Evolutionary conservation across 257 asterid genomes (phyloP).

Genomic region (Euphrasia confusa): DNA sequence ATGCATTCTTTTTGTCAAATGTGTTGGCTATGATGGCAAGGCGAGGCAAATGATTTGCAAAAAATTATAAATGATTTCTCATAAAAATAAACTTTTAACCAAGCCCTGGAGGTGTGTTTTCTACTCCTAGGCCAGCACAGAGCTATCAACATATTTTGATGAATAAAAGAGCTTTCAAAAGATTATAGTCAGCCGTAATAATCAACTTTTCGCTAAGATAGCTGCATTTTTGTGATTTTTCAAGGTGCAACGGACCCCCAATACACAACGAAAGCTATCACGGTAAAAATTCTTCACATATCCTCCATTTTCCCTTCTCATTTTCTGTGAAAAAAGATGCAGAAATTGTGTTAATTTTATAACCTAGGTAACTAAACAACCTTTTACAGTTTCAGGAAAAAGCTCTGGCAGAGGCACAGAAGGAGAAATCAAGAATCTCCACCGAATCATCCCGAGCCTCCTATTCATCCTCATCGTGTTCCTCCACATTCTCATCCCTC

Average conservation of each 20-base stretch:
- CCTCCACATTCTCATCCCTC: constrained; percentile 61
- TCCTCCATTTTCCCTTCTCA: not conserved
- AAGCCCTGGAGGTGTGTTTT: too few species aligned
- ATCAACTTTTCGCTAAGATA: constrained; percentile 19
- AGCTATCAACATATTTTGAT: too few species aligned
- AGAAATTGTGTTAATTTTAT: not conserved
- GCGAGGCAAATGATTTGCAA: too few species aligned
- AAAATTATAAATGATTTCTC: too few species aligned
- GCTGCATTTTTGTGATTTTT: constrained; percentile 25
- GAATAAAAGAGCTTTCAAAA: too few species aligned
- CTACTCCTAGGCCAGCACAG: too few species aligned
- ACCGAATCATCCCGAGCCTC: constrained; percentile 64
- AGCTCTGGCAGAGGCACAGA: constrained; percentile 29
- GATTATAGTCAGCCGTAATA: not conserved
- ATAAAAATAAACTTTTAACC: too few species aligned
- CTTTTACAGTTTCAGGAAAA: constrained; percentile 52
- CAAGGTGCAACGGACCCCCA: constrained; percentile 52
- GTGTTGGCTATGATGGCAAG: too few species aligned
- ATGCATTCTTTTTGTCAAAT: too few species aligned
- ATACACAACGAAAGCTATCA: constrained; percentile 29
- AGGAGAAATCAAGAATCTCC: constrained; percentile 48
- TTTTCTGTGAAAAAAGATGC: not conserved
- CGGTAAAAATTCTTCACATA: constrained; percentile 34
- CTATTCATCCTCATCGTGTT: constrained; percentile 55
- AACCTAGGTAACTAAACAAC: constrained; percentile 5